Evolutionary conservation across 2,329 filamentous ascomycete genomes (phyloP).

Genomic region (Harringtonia lauricola): DNA sequence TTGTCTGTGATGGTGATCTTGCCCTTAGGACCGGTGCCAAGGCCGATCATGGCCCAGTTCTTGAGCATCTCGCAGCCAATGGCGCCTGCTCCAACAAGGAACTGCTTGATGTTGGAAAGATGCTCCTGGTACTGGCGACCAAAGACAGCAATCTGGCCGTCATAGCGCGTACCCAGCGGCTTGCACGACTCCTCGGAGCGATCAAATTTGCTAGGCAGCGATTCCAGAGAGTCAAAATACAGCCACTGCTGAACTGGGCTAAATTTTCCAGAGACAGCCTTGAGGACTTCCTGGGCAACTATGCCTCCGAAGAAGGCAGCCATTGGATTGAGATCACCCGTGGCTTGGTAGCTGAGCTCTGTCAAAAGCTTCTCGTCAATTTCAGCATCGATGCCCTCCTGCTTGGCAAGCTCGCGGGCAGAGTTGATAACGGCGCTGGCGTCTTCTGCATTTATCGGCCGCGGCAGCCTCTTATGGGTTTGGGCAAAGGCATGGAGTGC

Average conservation of each 20-base stretch:
- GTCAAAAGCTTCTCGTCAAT: slow-evolving; percentile 86
- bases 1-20: slow-evolving; percentile 92
- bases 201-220: slow-evolving; percentile 62
- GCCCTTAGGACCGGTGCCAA: slow-evolving; percentile 78
- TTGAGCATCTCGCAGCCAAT: slow-evolving; percentile 99
- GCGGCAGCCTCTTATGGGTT: slow-evolving; percentile 62
- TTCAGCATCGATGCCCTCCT: slow-evolving; percentile 69
- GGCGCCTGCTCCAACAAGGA: slow-evolving; percentile 90
- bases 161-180: slow-evolving; percentile 76
- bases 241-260: slow-evolving; percentile 91
- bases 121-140: slow-evolving; percentile 91
- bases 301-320: slow-evolving; percentile 92
- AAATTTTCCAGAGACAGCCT: slow-evolving; percentile 96
- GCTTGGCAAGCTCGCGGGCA: slow-evolving; percentile 61
- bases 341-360: slow-evolving; percentile 90
- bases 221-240: slow-evolving; percentile 97
- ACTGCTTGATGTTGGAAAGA: slow-evolving; percentile 79
- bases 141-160: slow-evolving; percentile 95
- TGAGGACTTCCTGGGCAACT: slow-evolving; percentile 87
- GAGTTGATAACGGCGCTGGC: slow-evolving; percentile 67
- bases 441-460: slow-evolving; percentile 75
- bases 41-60: slow-evolving; percentile 98
- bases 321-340: slow-evolving; percentile 82
- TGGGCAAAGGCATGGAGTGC: slow-evolving; percentile 80
- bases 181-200: slow-evolving; percentile 83